Percentiles rank a stretch among this genome's conserved stretches.
Conservation (phyloP, 192 early-diverging fungal species). For the Podila epicladia region DNA sequence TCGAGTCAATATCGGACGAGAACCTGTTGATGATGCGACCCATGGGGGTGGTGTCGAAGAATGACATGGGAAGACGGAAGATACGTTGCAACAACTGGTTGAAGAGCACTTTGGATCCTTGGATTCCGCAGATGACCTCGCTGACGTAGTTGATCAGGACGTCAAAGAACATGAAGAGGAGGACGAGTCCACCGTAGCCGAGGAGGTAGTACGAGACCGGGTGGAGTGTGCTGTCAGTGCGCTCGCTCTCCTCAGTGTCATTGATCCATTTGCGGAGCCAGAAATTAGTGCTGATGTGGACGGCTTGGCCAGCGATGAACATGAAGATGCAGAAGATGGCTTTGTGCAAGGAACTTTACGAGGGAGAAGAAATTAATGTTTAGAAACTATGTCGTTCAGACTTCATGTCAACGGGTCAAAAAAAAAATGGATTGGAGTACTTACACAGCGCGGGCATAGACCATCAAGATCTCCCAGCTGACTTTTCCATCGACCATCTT, state of each 20-base stretch:
- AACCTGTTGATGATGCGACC: constrained; percentile 81
- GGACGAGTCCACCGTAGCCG: constrained; percentile 66
- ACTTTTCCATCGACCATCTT: constrained; percentile 84
- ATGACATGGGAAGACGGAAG: constrained; percentile 76
- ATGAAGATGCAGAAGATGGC: constrained; percentile 20
- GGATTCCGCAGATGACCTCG: constrained; percentile 56
- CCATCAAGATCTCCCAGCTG: constrained; percentile 75
- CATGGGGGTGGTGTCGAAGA: constrained; percentile 88
- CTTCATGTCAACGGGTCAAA: no score
- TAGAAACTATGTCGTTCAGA: no score
- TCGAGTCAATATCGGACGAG: constrained; percentile 81
- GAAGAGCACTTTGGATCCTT: constrained; percentile 65
- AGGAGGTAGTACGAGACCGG: constrained; percentile 65
- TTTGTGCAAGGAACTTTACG: background rate
- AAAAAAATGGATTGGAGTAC: background rate
- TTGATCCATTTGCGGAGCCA: constrained; percentile 43
- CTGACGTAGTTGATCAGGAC: constrained; percentile 31
- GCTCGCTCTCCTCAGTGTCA: constrained; percentile 22
- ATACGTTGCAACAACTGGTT: constrained; percentile 10
- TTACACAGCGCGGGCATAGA: constrained; percentile 82
- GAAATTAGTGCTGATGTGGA: constrained; percentile 30
- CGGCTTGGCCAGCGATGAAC: constrained; percentile 14
- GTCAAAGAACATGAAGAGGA: constrained; percentile 27
- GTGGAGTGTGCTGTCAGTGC: constrained; percentile 14
- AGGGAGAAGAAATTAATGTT: no score